Conservation (phyloP, 1,284 basidiomycete genomes). For the Rhizoctonia solani region DNA sequence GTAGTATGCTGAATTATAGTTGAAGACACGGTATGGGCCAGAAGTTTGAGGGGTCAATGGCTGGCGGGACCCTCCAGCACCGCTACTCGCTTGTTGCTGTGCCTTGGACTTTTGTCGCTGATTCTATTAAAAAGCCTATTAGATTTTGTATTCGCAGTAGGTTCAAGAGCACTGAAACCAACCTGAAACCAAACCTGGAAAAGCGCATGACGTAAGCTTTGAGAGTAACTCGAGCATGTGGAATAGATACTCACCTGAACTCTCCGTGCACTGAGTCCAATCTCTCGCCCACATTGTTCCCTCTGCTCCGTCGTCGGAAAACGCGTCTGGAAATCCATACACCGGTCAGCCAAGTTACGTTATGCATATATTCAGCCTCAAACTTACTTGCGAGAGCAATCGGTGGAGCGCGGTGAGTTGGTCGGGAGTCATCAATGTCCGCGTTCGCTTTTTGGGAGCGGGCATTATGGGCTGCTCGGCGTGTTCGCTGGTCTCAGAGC, state of each 20-base stretch:
- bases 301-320: conserved; percentile 83
- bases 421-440: conserved; percentile 80
- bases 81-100: conserved; percentile 49
- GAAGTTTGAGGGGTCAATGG: conserved; percentile 34
- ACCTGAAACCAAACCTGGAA: conserved; percentile 83
- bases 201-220: conserved; percentile 42
- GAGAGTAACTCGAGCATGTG: conserved; percentile 17
- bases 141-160: conserved; percentile 1
- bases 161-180: conserved; percentile 42
- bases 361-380: conserved; percentile 20
- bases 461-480: conserved; percentile 23
- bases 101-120: conserved; percentile 78
- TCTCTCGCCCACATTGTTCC: conserved; percentile 79
- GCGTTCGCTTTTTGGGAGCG: conserved; percentile 52
- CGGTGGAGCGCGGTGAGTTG: conserved; percentile 80
- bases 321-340: conserved; percentile 59
- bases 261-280: conserved; percentile 81
- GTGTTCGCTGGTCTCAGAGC: conserved; percentile 10
- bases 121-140: conserved; percentile 55
- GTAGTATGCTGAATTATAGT: conserved; percentile 36
- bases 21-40: conserved; percentile 33
- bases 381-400: conserved; percentile 71
- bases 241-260: conserved; percentile 67
- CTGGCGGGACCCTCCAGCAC: conserved; percentile 36
- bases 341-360: conserved; percentile 17